Evolutionary conservation across 352 stramenopile species (phyloP), one percentile per base, ranked within the genome.

Genomic region (Pythium folliculosum): DNA sequence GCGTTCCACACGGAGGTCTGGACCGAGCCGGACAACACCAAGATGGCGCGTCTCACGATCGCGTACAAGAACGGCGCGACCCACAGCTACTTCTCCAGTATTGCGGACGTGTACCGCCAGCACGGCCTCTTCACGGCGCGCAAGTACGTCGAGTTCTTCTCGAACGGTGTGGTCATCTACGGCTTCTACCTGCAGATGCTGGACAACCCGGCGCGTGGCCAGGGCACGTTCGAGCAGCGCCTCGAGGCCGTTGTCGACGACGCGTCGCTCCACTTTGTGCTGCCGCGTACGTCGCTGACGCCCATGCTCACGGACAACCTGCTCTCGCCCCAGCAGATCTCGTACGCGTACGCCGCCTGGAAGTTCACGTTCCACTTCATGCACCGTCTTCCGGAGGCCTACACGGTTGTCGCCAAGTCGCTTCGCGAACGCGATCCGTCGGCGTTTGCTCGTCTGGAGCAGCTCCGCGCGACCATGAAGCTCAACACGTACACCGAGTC

Each of bases 301-400:
- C 86, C 86, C 12, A 91, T 94, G 83, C 75, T 94, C 32, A 90
- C 77, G 22, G 81, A 91, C 59, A 82, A 86, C 58, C 66, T 92
- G 58, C 69, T 94, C 40, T 86, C 73, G 21, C 84, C 86, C 32
- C 84, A 92, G 69, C 80, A 92, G 65, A 92, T 92, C 56, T 88
- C 86, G 50, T 94, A 94, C 76, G 86, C 86, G 10, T 94, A 94
- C 73, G 80, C 86, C 0, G 86, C 86, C 17, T 94, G 86, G 86
- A 94, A 94, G 73, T 94, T 94, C 56, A 90, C 83, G 6, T 94
- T 94, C 73, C 86, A 94, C 76, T 94, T 94, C 72, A 90, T 94
- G 82, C 84, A 91, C 61, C 86, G 86, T 63, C 72, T 94, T 21
- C 86, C 86, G 0, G 86, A 94, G 65, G 88, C 84, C 10, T 94